A percentile compares a stretch with the other conserved stretches of the same genome.
These are phyloP conservation scores for Phytophthora rubi DNA, from an alignment of 352 stramenopile species.

Conservation along the genomic window DNA sequence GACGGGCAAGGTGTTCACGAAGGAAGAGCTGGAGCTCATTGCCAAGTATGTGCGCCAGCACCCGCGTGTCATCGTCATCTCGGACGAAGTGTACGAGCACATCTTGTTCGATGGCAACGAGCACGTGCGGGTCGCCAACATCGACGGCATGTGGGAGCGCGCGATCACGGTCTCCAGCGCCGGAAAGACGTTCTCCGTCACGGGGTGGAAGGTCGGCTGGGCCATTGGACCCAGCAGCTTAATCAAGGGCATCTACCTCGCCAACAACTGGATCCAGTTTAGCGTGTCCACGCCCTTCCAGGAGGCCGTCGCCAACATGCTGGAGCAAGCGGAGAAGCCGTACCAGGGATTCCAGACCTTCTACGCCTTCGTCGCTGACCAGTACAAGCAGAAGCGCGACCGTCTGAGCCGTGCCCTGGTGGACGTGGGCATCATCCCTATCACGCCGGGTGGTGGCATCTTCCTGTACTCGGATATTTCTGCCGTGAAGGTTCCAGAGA, in stretches of 20 bases:
- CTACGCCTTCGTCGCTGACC: slow-evolving; percentile 78
- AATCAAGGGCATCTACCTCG: slow-evolving; percentile 76
- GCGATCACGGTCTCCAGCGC: slow-evolving; percentile 92
- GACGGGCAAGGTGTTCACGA: slow-evolving; percentile 97
- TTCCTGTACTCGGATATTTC: slow-evolving; percentile 88
- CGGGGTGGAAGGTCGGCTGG: slow-evolving; percentile 95
- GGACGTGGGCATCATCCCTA: slow-evolving; percentile 66
- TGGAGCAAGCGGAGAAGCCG: slow-evolving; percentile 66
- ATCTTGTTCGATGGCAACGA: slow-evolving; percentile 90
- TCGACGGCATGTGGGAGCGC: slow-evolving; percentile 86
- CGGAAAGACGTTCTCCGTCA: slow-evolving; percentile 94
- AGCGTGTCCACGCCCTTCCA: slow-evolving; percentile 89
- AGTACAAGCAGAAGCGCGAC: slow-evolving; percentile 82
- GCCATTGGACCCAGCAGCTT: slow-evolving; percentile 83
- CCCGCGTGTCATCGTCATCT: slow-evolving; percentile 93
- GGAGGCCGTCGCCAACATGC: slow-evolving; percentile 81
- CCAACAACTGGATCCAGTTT: slow-evolving; percentile 90
- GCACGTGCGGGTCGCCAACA: slow-evolving; percentile 73
- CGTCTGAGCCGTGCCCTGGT: slow-evolving; percentile 55
- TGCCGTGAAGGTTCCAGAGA: slow-evolving; percentile 56
- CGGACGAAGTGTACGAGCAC: slow-evolving; percentile 99
- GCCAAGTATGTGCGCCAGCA: slow-evolving; percentile 86
- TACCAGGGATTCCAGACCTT: slow-evolving; percentile 82
- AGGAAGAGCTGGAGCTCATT: slow-evolving; percentile 93
- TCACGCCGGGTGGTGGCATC: slow-evolving; percentile 72